These are phyloP conservation scores for Naegleria gruberi DNA, from an alignment of 208 protist species.

Conservation along the genomic window DNA sequence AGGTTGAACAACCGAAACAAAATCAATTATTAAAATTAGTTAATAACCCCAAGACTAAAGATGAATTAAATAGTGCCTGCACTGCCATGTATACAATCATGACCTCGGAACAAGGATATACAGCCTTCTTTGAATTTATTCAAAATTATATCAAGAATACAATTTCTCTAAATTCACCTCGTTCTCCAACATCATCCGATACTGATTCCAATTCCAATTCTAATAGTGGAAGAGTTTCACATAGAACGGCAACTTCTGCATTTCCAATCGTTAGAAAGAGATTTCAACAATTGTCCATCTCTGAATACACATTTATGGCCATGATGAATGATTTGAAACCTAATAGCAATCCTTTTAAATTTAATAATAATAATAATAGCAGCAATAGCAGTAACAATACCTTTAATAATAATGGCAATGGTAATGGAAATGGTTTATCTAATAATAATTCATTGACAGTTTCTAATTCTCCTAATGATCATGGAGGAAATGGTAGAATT, in stretches of 20 bases:
- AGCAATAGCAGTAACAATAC: too few relatives aligned
- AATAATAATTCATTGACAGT: too few relatives aligned
- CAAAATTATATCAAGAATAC: neutral
- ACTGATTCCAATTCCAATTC: neutral
- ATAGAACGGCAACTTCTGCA: neutral
- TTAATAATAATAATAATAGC: too few relatives aligned
- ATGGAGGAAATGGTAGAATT: too few relatives aligned
- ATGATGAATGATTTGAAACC: neutral
- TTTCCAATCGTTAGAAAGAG: neutral
- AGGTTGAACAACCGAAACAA: neutral
- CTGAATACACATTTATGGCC: neutral
- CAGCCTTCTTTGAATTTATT: conserved; percentile 1
- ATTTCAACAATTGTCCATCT: neutral
- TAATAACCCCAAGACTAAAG: neutral
- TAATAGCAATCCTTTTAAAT: too few relatives aligned
- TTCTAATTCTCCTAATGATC: too few relatives aligned
- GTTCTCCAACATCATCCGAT: neutral
- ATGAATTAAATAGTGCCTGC: neutral
- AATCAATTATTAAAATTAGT: neutral
- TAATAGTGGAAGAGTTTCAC: neutral
- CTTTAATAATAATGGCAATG: neutral
- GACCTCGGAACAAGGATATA: neutral
- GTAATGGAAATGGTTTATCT: neutral
- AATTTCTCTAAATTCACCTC: neutral
- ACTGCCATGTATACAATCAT: neutral